Evolutionary conservation across 2,329 filamentous ascomycete species (phyloP), one percentile per base, ranked within the genome.

Genomic region (Alternaria gansuensis): DNA sequence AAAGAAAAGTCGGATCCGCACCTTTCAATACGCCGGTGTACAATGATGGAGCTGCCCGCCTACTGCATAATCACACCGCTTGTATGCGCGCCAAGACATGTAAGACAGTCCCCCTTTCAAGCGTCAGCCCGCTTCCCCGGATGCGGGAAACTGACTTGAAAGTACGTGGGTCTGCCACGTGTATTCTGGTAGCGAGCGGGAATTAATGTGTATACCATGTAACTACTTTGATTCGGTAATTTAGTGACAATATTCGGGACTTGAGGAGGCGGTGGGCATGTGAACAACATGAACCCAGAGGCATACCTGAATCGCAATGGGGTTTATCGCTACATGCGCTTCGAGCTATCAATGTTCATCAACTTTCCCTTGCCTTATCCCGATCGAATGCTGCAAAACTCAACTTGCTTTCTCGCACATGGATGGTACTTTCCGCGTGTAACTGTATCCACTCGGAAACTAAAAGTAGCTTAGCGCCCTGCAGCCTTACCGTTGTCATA

Each of bases 1-100:
- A 34, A 26, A 2, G 17, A 48, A 26, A 50, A 17, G 14, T 36
- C 34, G 34, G 34, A 39, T 50, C 31, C 33, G 33, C 48, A 50
- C 24, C 24, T 39, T 33, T 43, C 23, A 26, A 45, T 48, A 58
- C 26, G 21, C 21, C 23, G 50, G 46, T 39, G n/a, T 37, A 51
- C n/a, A 11, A 39, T 34, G 21, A 57, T 57, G 60, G 59, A 61
- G 52, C 56, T 63, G 63, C 62, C 63, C 53, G 66, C 59, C 59
- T 39, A 60, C 24, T 67, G 69, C 69, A 71, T 68, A 62, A 64
- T 70, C 69, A 71, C 69, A 70, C 69, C 69, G 69, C 69, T 62
- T 66, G 56, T 60, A 60, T 59, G 59, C 59, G 59, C 36, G 65
- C 63, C 61, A 67, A 63, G 62, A 17, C 40, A 29, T 28, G 44